Conservation (phyloP, 192 early-diverging fungal species). For the Coemansia sp. region DNA sequence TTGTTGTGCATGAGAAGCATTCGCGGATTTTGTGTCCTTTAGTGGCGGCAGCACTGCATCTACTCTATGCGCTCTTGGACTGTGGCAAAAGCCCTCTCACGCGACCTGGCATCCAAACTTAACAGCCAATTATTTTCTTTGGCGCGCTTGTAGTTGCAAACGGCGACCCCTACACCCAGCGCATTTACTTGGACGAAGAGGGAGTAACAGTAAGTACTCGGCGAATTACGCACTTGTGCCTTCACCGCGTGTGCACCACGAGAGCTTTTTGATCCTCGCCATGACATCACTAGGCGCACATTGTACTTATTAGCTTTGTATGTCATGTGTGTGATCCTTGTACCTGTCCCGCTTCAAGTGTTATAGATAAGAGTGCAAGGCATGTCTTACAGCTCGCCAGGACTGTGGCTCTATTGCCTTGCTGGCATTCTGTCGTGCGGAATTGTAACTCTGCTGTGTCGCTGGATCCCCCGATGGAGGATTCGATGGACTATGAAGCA, state of each 20-base stretch:
- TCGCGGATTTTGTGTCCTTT: neutral
- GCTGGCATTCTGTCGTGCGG: conserved; percentile 67
- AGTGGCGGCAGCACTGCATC: neutral
- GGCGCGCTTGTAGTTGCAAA: conserved; percentile 25
- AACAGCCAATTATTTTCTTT: neutral
- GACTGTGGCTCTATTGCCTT: conserved; percentile 59
- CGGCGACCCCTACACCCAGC: conserved; percentile 37
- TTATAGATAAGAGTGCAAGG: conserved; percentile 50
- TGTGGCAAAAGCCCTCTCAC: too few relatives aligned
- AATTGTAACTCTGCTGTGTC: conserved; percentile 67
- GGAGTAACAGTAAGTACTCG: conserved; percentile 57
- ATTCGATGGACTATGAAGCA: conserved; percentile 63
- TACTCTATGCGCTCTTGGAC: neutral
- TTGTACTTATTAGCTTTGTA: neutral
- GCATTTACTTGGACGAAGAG: conserved; percentile 66
- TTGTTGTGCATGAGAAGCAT: neutral
- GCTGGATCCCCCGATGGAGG: conserved; percentile 80
- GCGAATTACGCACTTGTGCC: too few relatives aligned
- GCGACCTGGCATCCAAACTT: neutral
- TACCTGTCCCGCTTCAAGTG: neutral
- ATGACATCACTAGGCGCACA: neutral
- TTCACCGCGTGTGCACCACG: too few relatives aligned
- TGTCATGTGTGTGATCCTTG: neutral
- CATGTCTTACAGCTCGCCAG: conserved; percentile 52
- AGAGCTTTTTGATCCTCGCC: neutral